Evolutionary conservation across 2,329 filamentous ascomycete genomes (phyloP).

Genomic region (Alternaria triticimaculans): DNA sequence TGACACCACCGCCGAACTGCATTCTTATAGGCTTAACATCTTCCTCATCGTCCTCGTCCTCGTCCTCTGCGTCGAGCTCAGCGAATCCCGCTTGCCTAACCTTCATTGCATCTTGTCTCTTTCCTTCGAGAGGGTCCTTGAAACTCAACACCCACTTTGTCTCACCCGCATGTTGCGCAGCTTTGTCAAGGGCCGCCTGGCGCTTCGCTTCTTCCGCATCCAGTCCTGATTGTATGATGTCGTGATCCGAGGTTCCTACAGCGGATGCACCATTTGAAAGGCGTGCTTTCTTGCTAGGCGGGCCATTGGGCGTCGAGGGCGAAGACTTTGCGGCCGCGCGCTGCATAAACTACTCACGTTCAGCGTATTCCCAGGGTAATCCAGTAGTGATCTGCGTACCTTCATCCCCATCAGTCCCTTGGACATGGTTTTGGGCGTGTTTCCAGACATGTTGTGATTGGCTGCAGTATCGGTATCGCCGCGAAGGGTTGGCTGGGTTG

Average conservation of each 20-base stretch:
- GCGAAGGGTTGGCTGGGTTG: not conserved
- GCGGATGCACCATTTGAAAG: slow-evolving; percentile 52
- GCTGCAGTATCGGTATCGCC: not conserved
- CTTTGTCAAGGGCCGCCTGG: slow-evolving; percentile 63
- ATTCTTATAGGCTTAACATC: slow-evolving; percentile 47
- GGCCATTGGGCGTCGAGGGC: slow-evolving; percentile 59
- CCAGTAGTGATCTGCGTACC: slow-evolving; percentile 42
- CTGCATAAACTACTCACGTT: slow-evolving; percentile 77
- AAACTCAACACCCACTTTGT: slow-evolving; percentile 77
- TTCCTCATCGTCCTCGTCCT: slow-evolving; percentile 44
- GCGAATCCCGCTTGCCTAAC: slow-evolving; percentile 69
- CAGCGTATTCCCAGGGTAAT: slow-evolving; percentile 7
- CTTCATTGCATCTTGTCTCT: slow-evolving; percentile 47
- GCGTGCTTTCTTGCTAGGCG: slow-evolving; percentile 70
- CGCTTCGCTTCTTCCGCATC: slow-evolving; percentile 72
- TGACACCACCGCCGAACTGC: slow-evolving; percentile 60
- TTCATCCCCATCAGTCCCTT: slow-evolving; percentile 92
- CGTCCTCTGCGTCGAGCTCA: slow-evolving; percentile 54
- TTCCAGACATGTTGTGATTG: slow-evolving; percentile 33
- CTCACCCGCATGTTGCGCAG: slow-evolving; percentile 69
- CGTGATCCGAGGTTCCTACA: slow-evolving; percentile 56
- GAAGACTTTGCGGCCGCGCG: slow-evolving; percentile 71
- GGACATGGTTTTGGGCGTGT: slow-evolving; percentile 72
- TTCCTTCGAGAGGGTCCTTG: slow-evolving; percentile 51
- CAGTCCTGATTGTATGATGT: slow-evolving; percentile 67